Evolutionary conservation across 2,329 filamentous ascomycete species (phyloP).

Genomic region (Pyrenophora tritici-repentis): DNA sequence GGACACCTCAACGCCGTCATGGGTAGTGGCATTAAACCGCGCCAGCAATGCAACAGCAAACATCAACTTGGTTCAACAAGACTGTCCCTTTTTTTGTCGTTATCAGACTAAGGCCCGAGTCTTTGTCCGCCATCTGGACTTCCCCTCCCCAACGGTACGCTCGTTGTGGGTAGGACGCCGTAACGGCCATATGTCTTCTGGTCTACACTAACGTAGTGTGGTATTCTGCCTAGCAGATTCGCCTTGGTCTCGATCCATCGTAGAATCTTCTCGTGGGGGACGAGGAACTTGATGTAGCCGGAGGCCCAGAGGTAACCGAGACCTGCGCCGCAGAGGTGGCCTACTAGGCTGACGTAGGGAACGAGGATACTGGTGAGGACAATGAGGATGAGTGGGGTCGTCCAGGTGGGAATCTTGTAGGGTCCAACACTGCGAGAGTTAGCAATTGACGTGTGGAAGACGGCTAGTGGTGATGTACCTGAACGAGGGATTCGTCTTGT

Average conservation of each 20-base stretch:
- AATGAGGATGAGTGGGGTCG: conserved; percentile 77
- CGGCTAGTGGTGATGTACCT: conserved; percentile 51
- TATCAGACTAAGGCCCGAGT: conserved; percentile 29
- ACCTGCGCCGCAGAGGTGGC: conserved; percentile 81
- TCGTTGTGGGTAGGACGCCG: conserved; percentile 71
- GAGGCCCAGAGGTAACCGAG: conserved; percentile 88
- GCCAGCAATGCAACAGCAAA: conserved; percentile 6
- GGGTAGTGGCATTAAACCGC: not conserved
- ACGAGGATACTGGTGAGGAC: conserved; percentile 77
- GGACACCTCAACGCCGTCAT: conserved; percentile 4
- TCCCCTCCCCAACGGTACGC: conserved; percentile 26
- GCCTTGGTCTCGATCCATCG: conserved; percentile 88
- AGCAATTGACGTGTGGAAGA: conserved; percentile 32
- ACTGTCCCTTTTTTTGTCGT: not conserved
- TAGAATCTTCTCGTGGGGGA: conserved; percentile 85
- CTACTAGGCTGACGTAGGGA: conserved; percentile 80
- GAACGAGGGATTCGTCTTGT: conserved; percentile 79
- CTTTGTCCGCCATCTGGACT: conserved; percentile 40
- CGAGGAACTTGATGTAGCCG: conserved; percentile 86
- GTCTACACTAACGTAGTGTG: conserved; percentile 92
- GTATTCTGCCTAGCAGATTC: conserved; percentile 80
- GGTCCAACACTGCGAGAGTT: conserved; percentile 55
- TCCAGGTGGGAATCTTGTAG: conserved; percentile 87
- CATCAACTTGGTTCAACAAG: not conserved
- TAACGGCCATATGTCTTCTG: conserved; percentile 95